A percentile compares a stretch with the other conserved stretches of the same genome.
These are phyloP conservation scores for Colletotrichum sp. DNA, from an alignment of 2,329 filamentous ascomycete genomes.

Conservation along the genomic window DNA sequence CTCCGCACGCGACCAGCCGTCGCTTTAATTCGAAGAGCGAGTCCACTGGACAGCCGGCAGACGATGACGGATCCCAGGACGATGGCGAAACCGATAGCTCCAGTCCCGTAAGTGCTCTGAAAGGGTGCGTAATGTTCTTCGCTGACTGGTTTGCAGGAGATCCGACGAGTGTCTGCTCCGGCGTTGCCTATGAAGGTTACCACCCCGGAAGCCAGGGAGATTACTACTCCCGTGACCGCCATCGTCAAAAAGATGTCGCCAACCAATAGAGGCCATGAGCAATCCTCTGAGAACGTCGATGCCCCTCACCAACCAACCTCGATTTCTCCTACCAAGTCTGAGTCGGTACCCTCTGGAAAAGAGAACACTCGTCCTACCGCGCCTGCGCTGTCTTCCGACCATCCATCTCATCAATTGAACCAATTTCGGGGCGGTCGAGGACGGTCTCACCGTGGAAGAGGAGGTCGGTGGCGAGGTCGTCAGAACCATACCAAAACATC, in stretches of 20 bases:
- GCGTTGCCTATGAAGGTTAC: neutral
- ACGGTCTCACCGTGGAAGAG: neutral
- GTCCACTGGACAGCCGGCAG: neutral
- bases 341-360: neutral
- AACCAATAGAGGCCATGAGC: neutral
- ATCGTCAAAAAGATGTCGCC: neutral
- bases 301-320: neutral
- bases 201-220: neutral
- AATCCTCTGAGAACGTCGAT: neutral
- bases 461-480: slow-evolving; percentile 6
- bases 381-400: neutral
- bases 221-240: neutral
- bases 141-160: neutral
- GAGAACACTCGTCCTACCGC: neutral
- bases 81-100: neutral
- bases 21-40: slow-evolving; percentile 15
- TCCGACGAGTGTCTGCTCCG: neutral
- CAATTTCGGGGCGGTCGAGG: neutral
- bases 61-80: neutral
- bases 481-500: neutral
- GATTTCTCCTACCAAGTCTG: neutral
- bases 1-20: neutral
- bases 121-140: neutral
- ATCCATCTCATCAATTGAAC: neutral
- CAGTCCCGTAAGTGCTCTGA: neutral